Conservation (phyloP, 164 flowering plant genomes). For the Aristolochia californica region DNA sequence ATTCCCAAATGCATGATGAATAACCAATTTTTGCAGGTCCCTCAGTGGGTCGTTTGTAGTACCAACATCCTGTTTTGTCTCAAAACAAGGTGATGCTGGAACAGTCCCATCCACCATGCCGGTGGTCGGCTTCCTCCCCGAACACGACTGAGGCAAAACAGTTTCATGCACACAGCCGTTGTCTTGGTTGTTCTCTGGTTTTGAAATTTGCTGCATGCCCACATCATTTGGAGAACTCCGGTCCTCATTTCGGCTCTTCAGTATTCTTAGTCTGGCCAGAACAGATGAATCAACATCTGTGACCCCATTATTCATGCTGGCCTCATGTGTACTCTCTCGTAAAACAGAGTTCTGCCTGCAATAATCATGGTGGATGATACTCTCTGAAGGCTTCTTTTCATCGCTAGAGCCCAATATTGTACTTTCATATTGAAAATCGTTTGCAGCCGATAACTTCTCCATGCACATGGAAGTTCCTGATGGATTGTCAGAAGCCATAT, state of each 20-base stretch:
- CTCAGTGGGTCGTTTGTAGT: too few relatives aligned
- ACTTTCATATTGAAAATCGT: too few relatives aligned
- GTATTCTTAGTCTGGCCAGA: constrained; percentile 33
- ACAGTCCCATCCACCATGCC: not conserved
- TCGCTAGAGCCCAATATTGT: too few relatives aligned
- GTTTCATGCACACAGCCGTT: not conserved
- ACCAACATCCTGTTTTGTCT: constrained; percentile 3
- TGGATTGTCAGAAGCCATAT: too few relatives aligned
- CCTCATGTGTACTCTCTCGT: too few relatives aligned
- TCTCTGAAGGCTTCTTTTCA: not conserved
- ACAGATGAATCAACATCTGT: constrained; percentile 33
- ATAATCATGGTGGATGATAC: not conserved
- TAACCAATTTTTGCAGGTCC: constrained; percentile 4
- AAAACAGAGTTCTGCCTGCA: constrained; percentile 8
- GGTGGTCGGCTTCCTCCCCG: too few relatives aligned
- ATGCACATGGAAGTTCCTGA: too few relatives aligned
- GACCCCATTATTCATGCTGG: constrained; percentile 3
- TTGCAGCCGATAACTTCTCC: too few relatives aligned
- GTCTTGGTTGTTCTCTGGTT: constrained; percentile 1
- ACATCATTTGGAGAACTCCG: constrained; percentile 10
- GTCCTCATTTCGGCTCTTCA: constrained; percentile 28
- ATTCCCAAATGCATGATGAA: constrained; percentile 12
- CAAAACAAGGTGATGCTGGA: not conserved
- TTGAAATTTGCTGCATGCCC: constrained; percentile 2
- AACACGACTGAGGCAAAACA: too few relatives aligned